phyloP scores from a whole-genome alignment of 768 basidiomycete genomes.

The Mycena rebaudengoi region DNA sequence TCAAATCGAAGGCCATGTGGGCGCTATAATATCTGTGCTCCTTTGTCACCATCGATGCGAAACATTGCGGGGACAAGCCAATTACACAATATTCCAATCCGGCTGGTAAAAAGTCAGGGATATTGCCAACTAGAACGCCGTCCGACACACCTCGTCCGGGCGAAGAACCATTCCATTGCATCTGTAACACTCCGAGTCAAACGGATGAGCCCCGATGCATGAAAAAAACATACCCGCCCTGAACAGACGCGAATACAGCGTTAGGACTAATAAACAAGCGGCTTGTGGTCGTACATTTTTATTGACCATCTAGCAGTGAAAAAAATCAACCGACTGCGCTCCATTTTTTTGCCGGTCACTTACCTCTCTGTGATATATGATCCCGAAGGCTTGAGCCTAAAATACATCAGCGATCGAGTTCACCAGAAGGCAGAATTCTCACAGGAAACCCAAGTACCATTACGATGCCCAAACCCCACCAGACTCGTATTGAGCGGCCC shows the following conservation, averaged over 20 bases:
- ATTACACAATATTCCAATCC: conserved; percentile 23
- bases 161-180: conserved; percentile 17
- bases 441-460: conserved; percentile 11
- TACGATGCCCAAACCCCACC: conserved; percentile 2
- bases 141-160: background rate
- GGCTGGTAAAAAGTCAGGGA: conserved; percentile 1
- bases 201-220: no score
- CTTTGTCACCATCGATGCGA: background rate
- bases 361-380: conserved; percentile 10
- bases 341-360: background rate
- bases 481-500: conserved; percentile 2
- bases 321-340: background rate
- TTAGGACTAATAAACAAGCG: background rate
- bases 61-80: background rate
- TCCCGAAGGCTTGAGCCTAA: conserved; percentile 18
- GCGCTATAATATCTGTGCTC: conserved; percentile 12
- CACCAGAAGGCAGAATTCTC: background rate
- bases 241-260: background rate
- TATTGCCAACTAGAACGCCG: background rate
- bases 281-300: background rate
- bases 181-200: background rate
- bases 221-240: conserved; percentile 12
- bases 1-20: conserved; percentile 12
- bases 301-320: background rate
- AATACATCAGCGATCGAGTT: background rate